Evolutionary conservation across 2,329 filamentous ascomycete genomes (phyloP), one percentile per base, ranked within the genome.

Genomic region (Fusarium sp.): DNA sequence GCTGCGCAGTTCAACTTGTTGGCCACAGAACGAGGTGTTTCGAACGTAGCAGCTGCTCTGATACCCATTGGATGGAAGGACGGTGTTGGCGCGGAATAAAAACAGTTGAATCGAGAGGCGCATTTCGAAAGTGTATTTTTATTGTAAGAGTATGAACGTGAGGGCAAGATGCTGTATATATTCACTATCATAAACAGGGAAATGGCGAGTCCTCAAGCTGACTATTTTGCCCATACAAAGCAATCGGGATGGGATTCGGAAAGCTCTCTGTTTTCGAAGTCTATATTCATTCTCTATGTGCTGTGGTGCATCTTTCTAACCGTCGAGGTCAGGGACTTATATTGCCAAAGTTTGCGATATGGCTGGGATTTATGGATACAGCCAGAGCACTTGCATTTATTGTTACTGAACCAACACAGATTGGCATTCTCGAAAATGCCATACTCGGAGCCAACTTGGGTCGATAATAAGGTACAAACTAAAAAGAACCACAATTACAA

Each of bases 1-100:
- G 94, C 96, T 3, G 93, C 95, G 38, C 95, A 98, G 81, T 99
- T 96, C 82, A 99, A 99, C 80, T 81, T 99, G 78, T 85, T 99
- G 61, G 96, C 95, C n/a, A 98, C 95, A 23, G 96, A 99, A 85
- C 87, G 96, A 58, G 96, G 96, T 3, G 91, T 96, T 10, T 88
- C 90, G 25, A 92, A 96, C 78, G 91, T 98, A 70, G 96, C 95
- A 33, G 96, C 94, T 5, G 96, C 95, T 15, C 81, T 99, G 82
- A 89, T 98, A 81, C 95, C 95, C 1, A 88, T 96, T 60, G 95
- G 94, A 5, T 97, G 94, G 94, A 89, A 87, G 77, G 92, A 94
- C 66, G 87, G 87, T 4, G 73, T 84, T 32, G 86, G 87, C 5
- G 85, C 84, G 11, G 65, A 75, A 53, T 76, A 64, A 75, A 23